Evolutionary conservation across 371 early-diverging fungal species (phyloP).

Genomic region (Nematocida displodere): DNA sequence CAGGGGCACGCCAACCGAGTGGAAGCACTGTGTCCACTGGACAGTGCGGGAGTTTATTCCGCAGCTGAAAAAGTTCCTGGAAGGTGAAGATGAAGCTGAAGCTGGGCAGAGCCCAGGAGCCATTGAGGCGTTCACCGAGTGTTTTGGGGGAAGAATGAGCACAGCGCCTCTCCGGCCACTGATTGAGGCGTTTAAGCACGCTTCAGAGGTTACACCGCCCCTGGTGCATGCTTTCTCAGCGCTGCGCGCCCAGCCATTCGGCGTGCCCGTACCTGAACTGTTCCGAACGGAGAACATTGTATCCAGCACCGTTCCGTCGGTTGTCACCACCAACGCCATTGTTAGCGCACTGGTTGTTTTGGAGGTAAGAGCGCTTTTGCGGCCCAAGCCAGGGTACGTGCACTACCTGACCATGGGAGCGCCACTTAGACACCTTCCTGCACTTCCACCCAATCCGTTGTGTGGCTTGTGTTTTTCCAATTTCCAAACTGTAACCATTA

Average conservation of each 20-base stretch:
- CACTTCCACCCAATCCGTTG: not conserved
- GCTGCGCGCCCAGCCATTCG: conserved; percentile 42
- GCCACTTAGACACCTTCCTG: not conserved
- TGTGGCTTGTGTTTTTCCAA: not conserved
- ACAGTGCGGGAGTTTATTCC: conserved; percentile 82
- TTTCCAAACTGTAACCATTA: not conserved
- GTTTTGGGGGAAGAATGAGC: not conserved
- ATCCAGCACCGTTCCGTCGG: conserved; percentile 60
- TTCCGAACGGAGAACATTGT: conserved; percentile 50
- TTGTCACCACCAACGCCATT: conserved; percentile 63
- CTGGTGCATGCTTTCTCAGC: conserved; percentile 53
- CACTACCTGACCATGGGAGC: not conserved
- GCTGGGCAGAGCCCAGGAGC: not conserved
- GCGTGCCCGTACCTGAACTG: conserved; percentile 37
- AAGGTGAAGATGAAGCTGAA: too few relatives aligned
- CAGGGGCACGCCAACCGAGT: conserved; percentile 81
- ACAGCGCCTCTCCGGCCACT: not conserved
- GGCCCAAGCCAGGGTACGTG: not conserved
- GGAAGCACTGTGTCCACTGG: conserved; percentile 97
- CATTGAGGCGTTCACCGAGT: not conserved
- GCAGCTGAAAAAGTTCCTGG: conserved; percentile 80
- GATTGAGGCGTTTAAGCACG: too few relatives aligned
- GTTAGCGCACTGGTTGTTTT: conserved; percentile 67
- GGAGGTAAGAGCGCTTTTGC: not conserved
- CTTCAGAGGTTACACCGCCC: not conserved